phyloP scores from a whole-genome alignment of 2,329 filamentous ascomycete species.

The Dissoconium aciculare region DNA sequence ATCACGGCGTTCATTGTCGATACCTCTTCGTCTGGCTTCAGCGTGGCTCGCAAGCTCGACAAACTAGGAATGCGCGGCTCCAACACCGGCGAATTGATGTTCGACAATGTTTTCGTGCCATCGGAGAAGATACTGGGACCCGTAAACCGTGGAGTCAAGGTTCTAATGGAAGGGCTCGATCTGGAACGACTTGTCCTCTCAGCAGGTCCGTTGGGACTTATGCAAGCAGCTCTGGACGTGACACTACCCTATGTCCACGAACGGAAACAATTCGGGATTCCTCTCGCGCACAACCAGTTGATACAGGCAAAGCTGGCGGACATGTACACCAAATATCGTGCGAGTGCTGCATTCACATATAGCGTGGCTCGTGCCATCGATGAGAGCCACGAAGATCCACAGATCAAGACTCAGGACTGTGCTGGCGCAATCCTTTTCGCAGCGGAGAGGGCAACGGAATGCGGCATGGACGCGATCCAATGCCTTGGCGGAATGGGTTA shows the following conservation, averaged over 20 bases:
- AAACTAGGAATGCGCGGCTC: constrained; percentile 97
- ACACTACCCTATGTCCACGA: constrained; percentile 79
- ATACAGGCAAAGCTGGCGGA: constrained; percentile 87
- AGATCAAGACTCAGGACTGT: constrained; percentile 76
- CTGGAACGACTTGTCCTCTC: constrained; percentile 84
- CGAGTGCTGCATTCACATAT: constrained; percentile 76
- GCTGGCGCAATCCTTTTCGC: constrained; percentile 88
- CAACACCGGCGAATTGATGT: constrained; percentile 87
- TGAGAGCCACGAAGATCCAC: constrained; percentile 32
- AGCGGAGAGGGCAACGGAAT: constrained; percentile 78
- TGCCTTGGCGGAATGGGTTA: constrained; percentile 92
- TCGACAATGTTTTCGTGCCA: constrained; percentile 83
- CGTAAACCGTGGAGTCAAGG: constrained; percentile 68
- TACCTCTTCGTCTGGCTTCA: constrained; percentile 58
- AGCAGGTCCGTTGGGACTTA: constrained; percentile 79
- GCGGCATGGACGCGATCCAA: constrained; percentile 75
- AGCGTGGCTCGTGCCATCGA: constrained; percentile 66
- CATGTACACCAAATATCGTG: constrained; percentile 91
- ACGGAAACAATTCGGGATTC: constrained; percentile 72
- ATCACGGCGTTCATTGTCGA: constrained; percentile 93
- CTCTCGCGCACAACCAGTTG: constrained; percentile 84
- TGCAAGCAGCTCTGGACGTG: constrained; percentile 81
- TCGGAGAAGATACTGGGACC: constrained; percentile 64
- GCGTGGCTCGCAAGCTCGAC: constrained; percentile 78
- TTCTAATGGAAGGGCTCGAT: constrained; percentile 93